phyloP scores from a whole-genome alignment of 2,329 filamentous ascomycete species.

The Aspergillus pseudotamarii region DNA sequence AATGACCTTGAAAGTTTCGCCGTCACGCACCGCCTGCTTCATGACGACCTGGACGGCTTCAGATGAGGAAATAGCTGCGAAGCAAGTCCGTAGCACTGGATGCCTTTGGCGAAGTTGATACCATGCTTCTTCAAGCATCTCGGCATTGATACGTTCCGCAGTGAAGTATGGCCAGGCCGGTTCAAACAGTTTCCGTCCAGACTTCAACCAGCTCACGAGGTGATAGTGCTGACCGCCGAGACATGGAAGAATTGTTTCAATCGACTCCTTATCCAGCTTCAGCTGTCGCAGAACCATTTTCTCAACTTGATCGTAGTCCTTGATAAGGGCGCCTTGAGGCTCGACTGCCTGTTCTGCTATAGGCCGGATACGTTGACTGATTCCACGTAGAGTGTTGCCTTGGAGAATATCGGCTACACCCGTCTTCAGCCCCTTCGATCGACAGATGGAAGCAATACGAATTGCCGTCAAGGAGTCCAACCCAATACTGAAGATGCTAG shows the following conservation, averaged over 20 bases:
- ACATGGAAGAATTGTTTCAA: slow-evolving; percentile 35
- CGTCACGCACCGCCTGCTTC: slow-evolving; percentile 21
- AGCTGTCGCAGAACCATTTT: slow-evolving; percentile 19
- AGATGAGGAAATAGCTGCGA: slow-evolving; percentile 29
- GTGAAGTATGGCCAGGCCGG: slow-evolving; percentile 33
- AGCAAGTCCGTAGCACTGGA: slow-evolving; percentile 38
- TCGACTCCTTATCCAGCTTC: slow-evolving; percentile 16
- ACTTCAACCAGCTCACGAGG: slow-evolving; percentile 36
- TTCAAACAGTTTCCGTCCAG: slow-evolving; percentile 34
- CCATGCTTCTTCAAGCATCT: slow-evolving; percentile 33
- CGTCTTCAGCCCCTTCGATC: slow-evolving; percentile 28
- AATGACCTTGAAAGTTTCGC: slow-evolving; percentile 27
- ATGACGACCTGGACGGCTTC: slow-evolving; percentile 35
- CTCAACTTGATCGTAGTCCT: slow-evolving; percentile 16
- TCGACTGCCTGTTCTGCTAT: slow-evolving; percentile 5
- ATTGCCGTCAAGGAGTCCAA: slow-evolving; percentile 37
- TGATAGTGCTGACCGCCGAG: slow-evolving; percentile 38
- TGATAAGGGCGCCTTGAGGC: slow-evolving; percentile 14
- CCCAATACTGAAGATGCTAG: slow-evolving; percentile 36
- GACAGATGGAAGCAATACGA: slow-evolving; percentile 30
- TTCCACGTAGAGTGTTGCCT: slow-evolving; percentile 33
- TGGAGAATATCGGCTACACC: slow-evolving; percentile 37
- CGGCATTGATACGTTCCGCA: slow-evolving; percentile 27
- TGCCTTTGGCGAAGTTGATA: slow-evolving; percentile 32
- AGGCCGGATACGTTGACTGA: slow-evolving; percentile 25